Percentiles rank a stretch among this genome's conserved stretches.
Evolutionary conservation across 768 basidiomycete species (phyloP).

Genomic region (Trametes sanguinea): DNA sequence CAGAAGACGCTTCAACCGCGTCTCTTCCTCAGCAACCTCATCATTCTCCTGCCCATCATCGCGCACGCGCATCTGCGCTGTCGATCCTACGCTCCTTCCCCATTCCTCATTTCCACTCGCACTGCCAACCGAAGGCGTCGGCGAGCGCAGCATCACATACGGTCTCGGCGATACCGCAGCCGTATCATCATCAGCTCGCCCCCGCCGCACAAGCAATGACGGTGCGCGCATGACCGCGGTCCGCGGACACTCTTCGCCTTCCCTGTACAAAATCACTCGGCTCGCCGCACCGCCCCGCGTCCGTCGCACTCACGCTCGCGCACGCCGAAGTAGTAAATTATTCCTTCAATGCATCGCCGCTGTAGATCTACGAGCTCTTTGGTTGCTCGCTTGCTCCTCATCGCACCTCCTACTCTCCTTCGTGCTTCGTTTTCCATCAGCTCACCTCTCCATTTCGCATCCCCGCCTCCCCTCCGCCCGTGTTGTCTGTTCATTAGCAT

Average conservation of each 20-base stretch:
- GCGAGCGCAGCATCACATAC: slow-evolving; percentile 3
- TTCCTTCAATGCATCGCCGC: slow-evolving; percentile 6
- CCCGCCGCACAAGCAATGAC: slow-evolving; percentile 13
- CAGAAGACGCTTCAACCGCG: background rate
- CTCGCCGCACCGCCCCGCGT: background rate
- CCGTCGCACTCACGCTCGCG: background rate
- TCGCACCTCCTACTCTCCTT: background rate
- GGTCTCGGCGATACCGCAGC: slow-evolving; percentile 1
- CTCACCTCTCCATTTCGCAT: background rate
- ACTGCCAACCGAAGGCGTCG: slow-evolving; percentile 16
- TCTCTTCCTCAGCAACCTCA: slow-evolving; percentile 6
- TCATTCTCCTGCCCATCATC: slow-evolving; percentile 10
- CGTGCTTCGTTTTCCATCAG: background rate
- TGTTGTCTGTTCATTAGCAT: background rate
- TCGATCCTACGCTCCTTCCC: slow-evolving; percentile 34
- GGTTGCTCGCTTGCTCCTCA: slow-evolving; percentile 2
- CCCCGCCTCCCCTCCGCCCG: background rate
- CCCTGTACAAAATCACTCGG: slow-evolving; percentile 19
- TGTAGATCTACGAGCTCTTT: slow-evolving; percentile 12
- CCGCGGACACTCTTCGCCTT: slow-evolving; percentile 2
- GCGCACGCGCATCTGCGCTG: slow-evolving; percentile 28
- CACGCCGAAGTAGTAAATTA: slow-evolving; percentile 9
- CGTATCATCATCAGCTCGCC: slow-evolving; percentile 12
- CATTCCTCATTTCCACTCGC: slow-evolving; percentile 30
- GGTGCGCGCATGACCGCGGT: slow-evolving; percentile 15